Base-by-base conservation (phyloP, 78 protist genomes). In the Salpingoeca rosetta region DNA sequence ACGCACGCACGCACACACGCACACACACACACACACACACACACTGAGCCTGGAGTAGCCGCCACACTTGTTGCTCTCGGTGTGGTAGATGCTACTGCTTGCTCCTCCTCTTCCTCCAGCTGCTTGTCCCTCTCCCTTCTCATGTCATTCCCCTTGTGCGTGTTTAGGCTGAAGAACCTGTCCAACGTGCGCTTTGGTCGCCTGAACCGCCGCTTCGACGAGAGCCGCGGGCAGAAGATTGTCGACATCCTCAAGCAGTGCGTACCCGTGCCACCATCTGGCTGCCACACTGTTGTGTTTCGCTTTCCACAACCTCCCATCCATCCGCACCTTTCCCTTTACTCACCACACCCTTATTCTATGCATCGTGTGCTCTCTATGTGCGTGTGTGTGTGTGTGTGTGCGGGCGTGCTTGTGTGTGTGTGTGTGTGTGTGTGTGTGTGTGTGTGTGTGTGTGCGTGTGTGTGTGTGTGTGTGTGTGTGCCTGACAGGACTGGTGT, bases 161-260 rank as follows among this genome's bases (percentile, higher is more conserved):
- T 7, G 65, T 51, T 51, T 51, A 51, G 65, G 65, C 89, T 94
- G 75, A 94, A 94, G 93, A 94, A 94, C 92, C 85, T 94, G 80
- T 76, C 89, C 0, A 94, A 87, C 76, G 90, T 91, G n/a, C 87
- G 87, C 80, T 91, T 86, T 39, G 89, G 90, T 31, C 89, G 91
- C 51, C 78, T 91, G 37, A 72, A 25, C 76, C 76, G 76, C 28
- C 36, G 36, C 28, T 72, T 25, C 36, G 36, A 72, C 28, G 76
- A 72, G 28, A 10, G 2, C 37, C 76, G 28, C 35, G 76, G 76
- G 37, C 76, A 2, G 76, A 2, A 7, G 36, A 72, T 72, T 26
- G 76, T 10, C 36, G 22, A 10, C 7, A 28, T 26, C 36, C 28
- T 72, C 36, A 12, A 72, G 28, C 28, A 45, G 57, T 3, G 57